Conservation (phyloP, 768 basidiomycete species). For the Naganishia onofrii region DNA sequence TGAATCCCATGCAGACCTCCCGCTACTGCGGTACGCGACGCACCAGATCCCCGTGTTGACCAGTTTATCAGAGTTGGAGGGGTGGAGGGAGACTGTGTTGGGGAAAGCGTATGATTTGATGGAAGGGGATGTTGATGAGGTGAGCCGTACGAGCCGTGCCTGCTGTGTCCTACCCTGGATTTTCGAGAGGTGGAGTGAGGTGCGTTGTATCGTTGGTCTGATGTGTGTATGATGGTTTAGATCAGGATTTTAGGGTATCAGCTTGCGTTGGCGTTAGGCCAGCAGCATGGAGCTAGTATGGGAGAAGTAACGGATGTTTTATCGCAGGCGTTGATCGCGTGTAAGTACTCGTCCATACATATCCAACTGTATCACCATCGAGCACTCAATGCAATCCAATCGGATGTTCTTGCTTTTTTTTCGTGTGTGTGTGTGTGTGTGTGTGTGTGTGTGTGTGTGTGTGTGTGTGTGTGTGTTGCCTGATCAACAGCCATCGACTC, state of each 20-base stretch:
- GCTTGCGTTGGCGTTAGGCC: not conserved
- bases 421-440: too few species aligned
- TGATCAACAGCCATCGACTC: not conserved
- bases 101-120: not conserved
- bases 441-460: too few species aligned
- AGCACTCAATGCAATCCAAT: too few species aligned
- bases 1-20: not conserved
- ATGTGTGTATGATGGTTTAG: not conserved
- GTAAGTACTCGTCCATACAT: too few species aligned
- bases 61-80: not conserved
- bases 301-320: not conserved
- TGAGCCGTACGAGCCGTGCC: too few species aligned
- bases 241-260: not conserved
- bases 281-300: conserved; percentile 6
- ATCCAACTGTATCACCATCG: too few species aligned
- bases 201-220: too few species aligned
- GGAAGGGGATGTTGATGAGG: not conserved
- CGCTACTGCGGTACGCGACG: not conserved
- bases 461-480: too few species aligned
- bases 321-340: not conserved
- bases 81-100: not conserved
- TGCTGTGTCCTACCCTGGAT: too few species aligned
- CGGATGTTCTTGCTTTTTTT: too few species aligned
- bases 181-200: too few species aligned
- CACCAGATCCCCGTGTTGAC: not conserved